These are phyloP conservation scores for Botrytis paeoniae DNA, from an alignment of 2,329 filamentous ascomycete genomes.

Conservation along the genomic window DNA sequence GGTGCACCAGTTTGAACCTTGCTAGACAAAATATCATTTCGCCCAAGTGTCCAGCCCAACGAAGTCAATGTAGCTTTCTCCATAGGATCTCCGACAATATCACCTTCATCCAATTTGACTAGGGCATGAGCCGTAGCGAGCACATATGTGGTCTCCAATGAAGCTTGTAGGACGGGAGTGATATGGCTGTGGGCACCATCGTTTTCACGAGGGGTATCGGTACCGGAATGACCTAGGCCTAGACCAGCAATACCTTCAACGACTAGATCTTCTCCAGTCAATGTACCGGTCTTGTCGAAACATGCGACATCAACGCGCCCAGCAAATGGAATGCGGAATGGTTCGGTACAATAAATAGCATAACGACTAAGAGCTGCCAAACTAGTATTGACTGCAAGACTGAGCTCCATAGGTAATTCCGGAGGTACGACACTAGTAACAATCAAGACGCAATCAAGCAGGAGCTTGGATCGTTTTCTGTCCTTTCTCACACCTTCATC, in stretches of 20 bases:
- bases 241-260: slow-evolving; percentile 96
- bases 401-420: slow-evolving; percentile 96
- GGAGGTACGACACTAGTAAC: slow-evolving; percentile 98
- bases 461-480: slow-evolving; percentile 93
- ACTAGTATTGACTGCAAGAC: slow-evolving; percentile 95
- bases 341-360: slow-evolving; percentile 98
- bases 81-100: slow-evolving; percentile 98
- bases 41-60: slow-evolving; percentile 89
- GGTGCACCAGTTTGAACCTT: slow-evolving; percentile 54
- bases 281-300: slow-evolving; percentile 97
- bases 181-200: slow-evolving; percentile 83
- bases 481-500: slow-evolving; percentile 91
- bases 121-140: slow-evolving; percentile 92
- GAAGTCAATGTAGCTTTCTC: slow-evolving; percentile 91
- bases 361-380: slow-evolving; percentile 90
- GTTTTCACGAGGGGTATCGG: slow-evolving; percentile 62
- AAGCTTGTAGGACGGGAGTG: slow-evolving; percentile 65
- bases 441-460: slow-evolving; percentile 96
- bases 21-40: slow-evolving; percentile 77
- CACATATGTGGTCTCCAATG: slow-evolving; percentile 83
- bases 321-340: slow-evolving; percentile 95
- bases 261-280: slow-evolving; percentile 94
- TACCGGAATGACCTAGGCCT: slow-evolving; percentile 65
- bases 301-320: slow-evolving; percentile 94
- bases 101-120: slow-evolving; percentile 93